Percentiles rank a stretch among this genome's conserved stretches.
Evolutionary conservation across 768 basidiomycete genomes (phyloP).

Genomic region (Zangia roseola): DNA sequence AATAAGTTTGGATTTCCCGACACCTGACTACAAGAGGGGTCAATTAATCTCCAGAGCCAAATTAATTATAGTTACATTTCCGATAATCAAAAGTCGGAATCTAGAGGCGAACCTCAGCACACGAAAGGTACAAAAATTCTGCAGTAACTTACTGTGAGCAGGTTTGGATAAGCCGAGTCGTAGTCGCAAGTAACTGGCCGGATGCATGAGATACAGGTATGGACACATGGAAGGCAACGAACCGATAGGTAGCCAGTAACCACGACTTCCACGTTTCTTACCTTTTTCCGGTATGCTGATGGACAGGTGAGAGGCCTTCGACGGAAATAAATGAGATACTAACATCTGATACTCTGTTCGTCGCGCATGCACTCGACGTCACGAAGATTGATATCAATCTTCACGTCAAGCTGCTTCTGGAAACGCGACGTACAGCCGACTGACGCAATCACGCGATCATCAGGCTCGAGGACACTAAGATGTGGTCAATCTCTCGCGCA

Average conservation of each 20-base stretch:
- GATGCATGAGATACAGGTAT: neutral
- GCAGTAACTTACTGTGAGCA: slow-evolving; percentile 8
- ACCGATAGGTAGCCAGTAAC: slow-evolving; percentile 1
- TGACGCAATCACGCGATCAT: slow-evolving; percentile 1
- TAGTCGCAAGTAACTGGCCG: slow-evolving; percentile 9
- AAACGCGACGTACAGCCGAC: neutral
- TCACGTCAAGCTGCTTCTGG: neutral
- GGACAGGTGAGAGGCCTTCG: neutral
- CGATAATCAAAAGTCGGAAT: neutral
- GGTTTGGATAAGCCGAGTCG: slow-evolving; percentile 2
- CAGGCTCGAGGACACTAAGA: slow-evolving; percentile 1
- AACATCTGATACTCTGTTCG: slow-evolving; percentile 1
- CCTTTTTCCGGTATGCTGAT: slow-evolving; percentile 10
- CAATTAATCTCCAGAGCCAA: neutral
- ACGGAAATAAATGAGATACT: neutral
- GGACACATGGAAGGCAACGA: neutral
- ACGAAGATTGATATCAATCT: slow-evolving; percentile 1
- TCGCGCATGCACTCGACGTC: neutral
- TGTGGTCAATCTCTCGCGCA: neutral
- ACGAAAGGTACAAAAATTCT: too few relatives aligned
- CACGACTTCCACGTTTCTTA: slow-evolving; percentile 9
- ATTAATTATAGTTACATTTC: neutral
- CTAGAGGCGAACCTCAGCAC: neutral
- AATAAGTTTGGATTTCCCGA: neutral
- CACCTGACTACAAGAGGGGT: neutral